Conservation (phyloP, 208 protist genomes). For the Willaertia magna region DNA sequence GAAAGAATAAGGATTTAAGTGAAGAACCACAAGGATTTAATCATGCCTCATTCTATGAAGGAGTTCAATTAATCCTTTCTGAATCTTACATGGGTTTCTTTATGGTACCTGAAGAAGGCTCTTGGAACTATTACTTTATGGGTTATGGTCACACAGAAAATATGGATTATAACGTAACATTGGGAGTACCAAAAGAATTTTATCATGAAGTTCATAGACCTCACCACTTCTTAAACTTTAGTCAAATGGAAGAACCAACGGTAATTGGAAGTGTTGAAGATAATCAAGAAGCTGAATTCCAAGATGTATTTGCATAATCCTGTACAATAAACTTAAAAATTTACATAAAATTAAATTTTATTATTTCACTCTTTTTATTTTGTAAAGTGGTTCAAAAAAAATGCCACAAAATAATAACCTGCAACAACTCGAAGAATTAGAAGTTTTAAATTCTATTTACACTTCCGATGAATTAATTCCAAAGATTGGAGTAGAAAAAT, state of each 20-base stretch:
- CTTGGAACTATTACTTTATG: conserved; percentile 92
- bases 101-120: conserved; percentile 67
- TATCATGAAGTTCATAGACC: conserved; percentile 82
- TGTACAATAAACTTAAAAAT: too few relatives aligned
- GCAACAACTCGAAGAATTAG: conserved; percentile 3
- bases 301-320: too few relatives aligned
- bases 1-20: conserved; percentile 51
- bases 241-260: conserved; percentile 26
- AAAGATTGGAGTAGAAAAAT: neutral
- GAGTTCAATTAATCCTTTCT: conserved; percentile 76
- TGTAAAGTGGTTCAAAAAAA: too few relatives aligned
- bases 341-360: too few relatives aligned
- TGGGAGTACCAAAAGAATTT: conserved; percentile 74
- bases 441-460: neutral
- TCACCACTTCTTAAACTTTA: conserved; percentile 76
- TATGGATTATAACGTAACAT: conserved; percentile 67
- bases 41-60: conserved; percentile 54
- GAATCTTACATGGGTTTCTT: conserved; percentile 83
- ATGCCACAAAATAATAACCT: too few relatives aligned
- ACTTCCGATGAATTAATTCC: neutral
- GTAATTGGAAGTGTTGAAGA: conserved; percentile 19
- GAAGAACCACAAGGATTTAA: neutral
- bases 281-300: too few relatives aligned
- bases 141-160: conserved; percentile 55
- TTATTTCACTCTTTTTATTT: too few relatives aligned